Base-by-base conservation (phyloP, 2,329 filamentous ascomycete species). In the Penicillium crustosum region DNA sequence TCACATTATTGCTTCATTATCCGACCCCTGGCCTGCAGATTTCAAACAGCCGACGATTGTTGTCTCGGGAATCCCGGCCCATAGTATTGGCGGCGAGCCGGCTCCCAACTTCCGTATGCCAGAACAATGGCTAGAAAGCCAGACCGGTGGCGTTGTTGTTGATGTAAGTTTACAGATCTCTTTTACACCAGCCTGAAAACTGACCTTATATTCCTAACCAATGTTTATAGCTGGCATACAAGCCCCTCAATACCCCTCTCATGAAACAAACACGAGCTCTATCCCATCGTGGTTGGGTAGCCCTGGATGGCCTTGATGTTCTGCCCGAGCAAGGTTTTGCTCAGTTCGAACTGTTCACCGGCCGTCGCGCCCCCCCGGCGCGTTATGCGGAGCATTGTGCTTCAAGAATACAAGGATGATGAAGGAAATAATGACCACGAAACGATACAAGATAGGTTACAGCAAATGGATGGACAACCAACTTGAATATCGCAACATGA, bases 401-500 rank as follows among this genome's bases (percentile, higher is more conserved):
- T 74, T 10, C 66, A 73, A 48, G 70, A 74, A 44, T 75, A 75
- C 51, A 65, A 67, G 56, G 67, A 65, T 10, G 72, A 74, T 23
- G 73, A 75, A 44, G 71, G 66, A 21, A 68, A 71, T 47, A 67
- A 73, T 39, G 70, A 71, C 31, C 66, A 64, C 29, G 63, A 62
- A 41, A 62, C 67, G 13, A 72, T 74, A 33, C 68, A 65, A 35
- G 66, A 66, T 13, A 57, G 72, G 33, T 55, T 74, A 23, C 67
- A 70, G 47, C 68, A 69, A 53, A 55, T 74, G 35, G 68, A 72
- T 45, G 72, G 71, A 10, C 70, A 73, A 44, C 67, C 70, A 7
- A 67, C 64, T 17, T 74, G 64, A 72, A 29, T 23, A 21, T 27
- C 19, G 87, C 87, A 62, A 87, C 87, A 39, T 89, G 86, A 1